phyloP scores from a whole-genome alignment of 768 basidiomycete genomes.

The Polyporus arcularius region DNA sequence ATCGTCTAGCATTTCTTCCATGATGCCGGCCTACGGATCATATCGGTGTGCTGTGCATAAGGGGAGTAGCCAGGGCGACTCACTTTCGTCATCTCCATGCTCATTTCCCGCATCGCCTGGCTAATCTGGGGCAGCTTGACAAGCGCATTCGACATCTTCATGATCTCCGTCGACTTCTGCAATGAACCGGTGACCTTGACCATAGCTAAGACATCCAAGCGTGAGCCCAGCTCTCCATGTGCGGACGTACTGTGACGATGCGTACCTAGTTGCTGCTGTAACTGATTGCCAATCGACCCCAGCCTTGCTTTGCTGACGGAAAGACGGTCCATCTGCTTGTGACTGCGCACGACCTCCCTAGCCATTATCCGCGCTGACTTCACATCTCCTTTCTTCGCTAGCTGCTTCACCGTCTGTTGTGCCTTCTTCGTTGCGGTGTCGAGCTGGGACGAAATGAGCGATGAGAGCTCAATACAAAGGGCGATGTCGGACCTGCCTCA shows the following conservation, averaged over 20 bases:
- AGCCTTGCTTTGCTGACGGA: constrained; percentile 92
- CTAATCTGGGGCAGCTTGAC: constrained; percentile 92
- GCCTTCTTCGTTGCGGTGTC: constrained; percentile 83
- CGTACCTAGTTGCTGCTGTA: constrained; percentile 90
- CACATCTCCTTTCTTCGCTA: constrained; percentile 88
- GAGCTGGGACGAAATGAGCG: constrained; percentile 49
- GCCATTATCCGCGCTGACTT: constrained; percentile 94
- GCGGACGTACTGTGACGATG: constrained; percentile 8
- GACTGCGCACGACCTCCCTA: constrained; percentile 89
- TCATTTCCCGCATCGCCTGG: constrained; percentile 95
- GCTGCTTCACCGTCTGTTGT: constrained; percentile 77
- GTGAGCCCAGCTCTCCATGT: too few relatives aligned
- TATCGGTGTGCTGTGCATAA: neutral
- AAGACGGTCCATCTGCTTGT: constrained; percentile 91
- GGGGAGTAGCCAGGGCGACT: constrained; percentile 11
- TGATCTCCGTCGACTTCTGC: constrained; percentile 97
- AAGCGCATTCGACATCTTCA: constrained; percentile 95
- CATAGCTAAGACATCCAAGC: constrained; percentile 62
- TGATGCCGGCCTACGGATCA: constrained; percentile 78
- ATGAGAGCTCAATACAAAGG: constrained; percentile 13
- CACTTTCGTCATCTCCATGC: constrained; percentile 99
- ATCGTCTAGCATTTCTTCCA: constrained; percentile 98
- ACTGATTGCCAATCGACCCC: constrained; percentile 86
- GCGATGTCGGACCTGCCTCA: constrained; percentile 76
- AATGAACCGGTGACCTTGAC: constrained; percentile 96